A percentile compares a stretch with the other conserved stretches of the same genome.
phyloP scores from a whole-genome alignment of 192 early-diverging fungal species.

The Backusella liffmaniae region DNA sequence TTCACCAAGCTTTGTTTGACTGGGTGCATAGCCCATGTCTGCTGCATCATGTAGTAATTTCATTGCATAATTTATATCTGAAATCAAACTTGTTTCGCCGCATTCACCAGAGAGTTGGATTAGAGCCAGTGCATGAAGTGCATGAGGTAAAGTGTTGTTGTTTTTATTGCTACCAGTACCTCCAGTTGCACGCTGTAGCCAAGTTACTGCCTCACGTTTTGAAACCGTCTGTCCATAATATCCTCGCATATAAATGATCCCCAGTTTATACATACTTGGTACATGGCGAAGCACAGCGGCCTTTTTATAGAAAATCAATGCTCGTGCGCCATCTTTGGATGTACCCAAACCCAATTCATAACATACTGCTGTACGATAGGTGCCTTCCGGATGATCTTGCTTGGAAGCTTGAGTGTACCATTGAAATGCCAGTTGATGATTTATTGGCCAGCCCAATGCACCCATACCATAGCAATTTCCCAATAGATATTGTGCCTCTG shows the following conservation, averaged over 20 bases:
- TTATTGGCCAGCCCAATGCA: slow-evolving; percentile 68
- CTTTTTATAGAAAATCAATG: slow-evolving; percentile 89
- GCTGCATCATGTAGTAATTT: slow-evolving; percentile 56
- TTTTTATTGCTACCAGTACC: background rate
- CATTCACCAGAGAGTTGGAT: slow-evolving; percentile 13
- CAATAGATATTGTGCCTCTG: slow-evolving; percentile 93
- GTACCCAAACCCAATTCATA: slow-evolving; percentile 92
- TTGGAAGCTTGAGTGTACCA: slow-evolving; percentile 91
- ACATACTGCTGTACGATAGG: slow-evolving; percentile 92
- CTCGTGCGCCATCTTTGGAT: slow-evolving; percentile 74
- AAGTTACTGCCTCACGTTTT: slow-evolving; percentile 88
- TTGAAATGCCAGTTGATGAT: slow-evolving; percentile 87
- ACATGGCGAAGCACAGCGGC: slow-evolving; percentile 85
- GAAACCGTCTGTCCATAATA: slow-evolving; percentile 65
- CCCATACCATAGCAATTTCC: slow-evolving; percentile 90
- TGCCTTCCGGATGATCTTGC: slow-evolving; percentile 83
- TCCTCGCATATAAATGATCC: slow-evolving; percentile 87
- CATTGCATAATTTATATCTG: slow-evolving; percentile 53
- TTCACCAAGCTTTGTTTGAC: slow-evolving; percentile 53
- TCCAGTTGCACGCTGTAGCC: slow-evolving; percentile 85
- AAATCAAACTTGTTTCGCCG: slow-evolving; percentile 17
- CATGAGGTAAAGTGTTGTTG: slow-evolving; percentile 6
- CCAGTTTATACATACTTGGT: slow-evolving; percentile 95
- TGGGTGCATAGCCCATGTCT: slow-evolving; percentile 56
- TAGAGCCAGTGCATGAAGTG: slow-evolving; percentile 15